These are phyloP conservation scores for Candida railenensis DNA, from an alignment of 805 yeast genomes.

Conservation along the genomic window DNA sequence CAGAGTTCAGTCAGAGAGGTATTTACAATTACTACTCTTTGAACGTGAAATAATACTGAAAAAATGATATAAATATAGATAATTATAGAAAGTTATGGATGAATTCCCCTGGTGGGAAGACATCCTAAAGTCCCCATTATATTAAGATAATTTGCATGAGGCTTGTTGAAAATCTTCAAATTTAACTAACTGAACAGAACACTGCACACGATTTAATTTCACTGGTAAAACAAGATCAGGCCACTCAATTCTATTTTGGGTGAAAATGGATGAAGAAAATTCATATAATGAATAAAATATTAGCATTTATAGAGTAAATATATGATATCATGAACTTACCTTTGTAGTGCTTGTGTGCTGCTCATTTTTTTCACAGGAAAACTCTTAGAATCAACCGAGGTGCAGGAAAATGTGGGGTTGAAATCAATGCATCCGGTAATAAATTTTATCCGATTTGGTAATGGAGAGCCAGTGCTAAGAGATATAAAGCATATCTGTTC, in stretches of 20 bases:
- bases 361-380: not conserved
- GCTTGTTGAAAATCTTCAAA: not conserved
- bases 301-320: not conserved
- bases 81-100: not conserved
- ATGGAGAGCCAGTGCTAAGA: not conserved
- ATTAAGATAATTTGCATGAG: no score
- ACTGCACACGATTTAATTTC: no score
- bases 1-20: conserved; percentile 51
- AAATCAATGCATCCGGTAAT: not conserved
- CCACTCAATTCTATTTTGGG: no score
- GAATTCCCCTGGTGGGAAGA: not conserved
- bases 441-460: not conserved
- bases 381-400: not conserved
- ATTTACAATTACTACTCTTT: conserved; percentile 58
- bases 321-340: not conserved
- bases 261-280: no score
- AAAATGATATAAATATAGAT: not conserved
- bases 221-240: no score
- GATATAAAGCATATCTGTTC: not conserved
- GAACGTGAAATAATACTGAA: conserved; percentile 35
- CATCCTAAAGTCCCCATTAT: no score
- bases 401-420: conserved; percentile 4
- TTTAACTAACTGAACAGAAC: not conserved
- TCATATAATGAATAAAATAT: no score
- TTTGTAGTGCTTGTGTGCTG: not conserved